Evolutionary conservation across 495 filamentous ascomycete species (phyloP), one percentile per base, ranked within the genome.

Genomic region (Penicillium cataractarum): DNA sequence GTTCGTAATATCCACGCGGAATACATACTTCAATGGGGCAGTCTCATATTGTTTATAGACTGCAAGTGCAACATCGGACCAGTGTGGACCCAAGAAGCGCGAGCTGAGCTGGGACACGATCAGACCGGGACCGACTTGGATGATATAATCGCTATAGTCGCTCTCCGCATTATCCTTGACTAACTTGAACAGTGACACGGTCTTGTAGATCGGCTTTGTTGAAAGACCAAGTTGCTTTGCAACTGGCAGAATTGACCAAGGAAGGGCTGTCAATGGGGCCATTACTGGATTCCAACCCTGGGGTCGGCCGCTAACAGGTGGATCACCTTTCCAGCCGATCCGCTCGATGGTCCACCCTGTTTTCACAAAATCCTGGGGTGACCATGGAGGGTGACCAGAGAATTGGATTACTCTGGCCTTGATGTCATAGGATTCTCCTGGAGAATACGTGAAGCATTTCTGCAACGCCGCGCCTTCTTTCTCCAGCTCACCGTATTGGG

Each of bases 61-160:
- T 5, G 63, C 63, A n/a, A 57, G 29, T 7, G 54, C 58, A 6
- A 65, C 60, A 6, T 65, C 63, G 10, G 63, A 61, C 63, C 58
- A 61, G 48, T 65, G 53, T 21, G 53, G 58, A 8, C 63, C 60
- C 15, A 59, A 22, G 19, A 32, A 50, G 31, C 61, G 53, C 4
- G 24, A n/a, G 31, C 54, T 48, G 21, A 48, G 21, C 13, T 57
- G 39, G 4, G 63, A 42, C 17, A 57, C 60, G 24, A 65, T 57
- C 35, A 51, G 42, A 2, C 54, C 53, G 6, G 58, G 63, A 2
- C 53, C 53, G 4, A 57, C 49, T 19, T 52, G 48, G 19, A 61
- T 31, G 29, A 59, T n/a, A 29, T 64, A 58, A 5, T 58, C 44
- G 27, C 60, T 64, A 6, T 42, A 32, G 42, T 50, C 54, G 37